Conservation (phyloP, 139 green algal species). For the Coelastrella sp. region DNA sequence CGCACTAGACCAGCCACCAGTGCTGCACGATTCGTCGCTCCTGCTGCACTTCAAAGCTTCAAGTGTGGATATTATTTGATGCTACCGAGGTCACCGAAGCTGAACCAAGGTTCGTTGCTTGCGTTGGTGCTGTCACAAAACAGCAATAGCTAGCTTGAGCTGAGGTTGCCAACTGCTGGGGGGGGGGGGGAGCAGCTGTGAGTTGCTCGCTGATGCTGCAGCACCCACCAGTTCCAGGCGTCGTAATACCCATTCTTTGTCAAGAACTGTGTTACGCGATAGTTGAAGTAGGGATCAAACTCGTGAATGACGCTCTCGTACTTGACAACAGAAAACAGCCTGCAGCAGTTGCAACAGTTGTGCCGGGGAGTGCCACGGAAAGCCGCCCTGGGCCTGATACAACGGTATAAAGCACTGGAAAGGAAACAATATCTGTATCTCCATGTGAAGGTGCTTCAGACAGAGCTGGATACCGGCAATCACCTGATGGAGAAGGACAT, state of each 20-base stretch:
- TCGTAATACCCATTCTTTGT: conserved; percentile 88
- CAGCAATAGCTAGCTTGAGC: not conserved
- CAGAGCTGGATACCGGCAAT: not conserved
- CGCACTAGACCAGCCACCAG: too few relatives aligned
- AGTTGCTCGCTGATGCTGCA: not conserved
- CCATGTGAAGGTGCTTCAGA: not conserved
- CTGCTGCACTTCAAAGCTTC: too few relatives aligned
- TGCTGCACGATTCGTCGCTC: too few relatives aligned
- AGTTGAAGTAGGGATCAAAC: conserved; percentile 93
- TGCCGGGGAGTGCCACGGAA: not conserved
- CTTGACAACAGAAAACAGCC: conserved; percentile 94
- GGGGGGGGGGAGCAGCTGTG: not conserved
- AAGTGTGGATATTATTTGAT: not conserved
- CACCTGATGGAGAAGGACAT: conserved; percentile 76
- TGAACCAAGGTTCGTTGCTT: not conserved
- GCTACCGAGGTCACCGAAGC: not conserved
- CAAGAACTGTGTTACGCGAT: conserved; percentile 88
- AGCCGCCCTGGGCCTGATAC: too few relatives aligned
- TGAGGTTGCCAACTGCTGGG: not conserved
- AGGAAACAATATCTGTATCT: not conserved
- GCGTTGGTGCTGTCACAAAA: not conserved
- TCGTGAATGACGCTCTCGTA: conserved; percentile 95
- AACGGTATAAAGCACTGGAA: too few relatives aligned
- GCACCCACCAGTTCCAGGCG: conserved; percentile 88
- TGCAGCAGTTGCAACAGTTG: conserved; percentile 6